Evolutionary conservation across 192 early-diverging fungal genomes (phyloP), one percentile per base, ranked within the genome.

Genomic region (Umbelopsis sp.): DNA sequence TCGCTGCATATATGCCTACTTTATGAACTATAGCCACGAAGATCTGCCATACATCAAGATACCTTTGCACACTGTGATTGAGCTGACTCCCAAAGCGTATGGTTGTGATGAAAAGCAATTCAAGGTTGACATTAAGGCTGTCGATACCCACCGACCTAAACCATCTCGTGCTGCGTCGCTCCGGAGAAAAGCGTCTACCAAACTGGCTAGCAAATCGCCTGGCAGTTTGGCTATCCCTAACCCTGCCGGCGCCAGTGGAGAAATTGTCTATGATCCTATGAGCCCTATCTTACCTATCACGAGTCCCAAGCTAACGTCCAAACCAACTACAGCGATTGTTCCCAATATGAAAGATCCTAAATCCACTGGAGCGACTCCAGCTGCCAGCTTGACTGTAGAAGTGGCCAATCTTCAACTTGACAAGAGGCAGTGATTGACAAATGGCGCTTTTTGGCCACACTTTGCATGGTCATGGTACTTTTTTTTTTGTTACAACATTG

Each of bases 41-140:
- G 92, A 99, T 73, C 80, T 99, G 36, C 98, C 98, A 1, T 99
- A 99, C 73, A 88, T 97, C 74, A 97, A 98, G 77, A 96, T 99
- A 54, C 98, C 98, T 5, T 85, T 99, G 38, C 98, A 99, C 75
- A 95, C 95, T 0, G 90, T 99, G 45, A 93, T 99, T 74, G 94
- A 97, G 77, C 81, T 99, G 38, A 98, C 95, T 20, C 95, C 96
- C 68, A 93, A 93, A 31, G 98, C 98, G 9, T 98, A 98, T 79
- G 87, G 88, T 36, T 99, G 97, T 78, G 84, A 93, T 66, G 94
- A 97, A 71, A 94, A 97, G 76, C 84, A 87, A 82, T 97, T 92
- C 82, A 90, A 91, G 74, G 91, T 97, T 24, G 95, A 97, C 69
- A 94, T 99, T 65, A 94, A 93, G 31, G 96, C 97, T 2, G 97